Base-by-base conservation (phyloP, 495 filamentous ascomycete genomes). In the Talaromyces ruber region DNA sequence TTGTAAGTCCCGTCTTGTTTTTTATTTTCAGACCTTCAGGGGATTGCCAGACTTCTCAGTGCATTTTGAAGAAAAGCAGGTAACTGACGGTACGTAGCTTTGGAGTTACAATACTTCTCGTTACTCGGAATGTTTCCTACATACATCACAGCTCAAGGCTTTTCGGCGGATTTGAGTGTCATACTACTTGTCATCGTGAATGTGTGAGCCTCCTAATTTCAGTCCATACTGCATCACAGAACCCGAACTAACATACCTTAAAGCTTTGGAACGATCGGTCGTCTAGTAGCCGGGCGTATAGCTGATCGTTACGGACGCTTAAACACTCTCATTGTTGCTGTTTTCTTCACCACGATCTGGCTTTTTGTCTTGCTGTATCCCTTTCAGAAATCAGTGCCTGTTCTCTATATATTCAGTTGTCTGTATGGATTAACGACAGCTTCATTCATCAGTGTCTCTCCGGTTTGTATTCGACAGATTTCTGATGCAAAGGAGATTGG, bases 301-400 rank as follows among this genome's bases (percentile, higher is more conserved):
- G 89, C 85, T 21, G 90, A 94, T 68, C 82, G 79, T 56, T 67
- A 89, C 56, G 90, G 90, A 1, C 83, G 87, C 14, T 88, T 85
- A 74, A 93, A 93, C 71, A 79, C 71, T 0, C 69, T 74, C 32
- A 66, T 68, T 5, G 43, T 63, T 0, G 67, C 76, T 0, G 72
- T 87, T 7, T 43, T 71, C 14, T 62, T 78, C 6, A 81, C 80
- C 0, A 68, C 81, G 1, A 60, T 87, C 9, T 70, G 77, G 8
- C 79, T 82, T 18, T 83, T 85, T 58, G 76, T 69, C 14, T 69
- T 88, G 18, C 86, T 84, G 79, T 71, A 87, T 4, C 86, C 86
- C 0, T 78, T 85, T 37, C 81, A 84, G 4, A 70, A 78, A 55
- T 75, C 77, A 9, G 61, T 77, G 0, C 69, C 76, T 2, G 72